Evolutionary conservation across 192 early-diverging fungal species (phyloP), one percentile per base, ranked within the genome.

Genomic region (Funneliformis geosporum): DNA sequence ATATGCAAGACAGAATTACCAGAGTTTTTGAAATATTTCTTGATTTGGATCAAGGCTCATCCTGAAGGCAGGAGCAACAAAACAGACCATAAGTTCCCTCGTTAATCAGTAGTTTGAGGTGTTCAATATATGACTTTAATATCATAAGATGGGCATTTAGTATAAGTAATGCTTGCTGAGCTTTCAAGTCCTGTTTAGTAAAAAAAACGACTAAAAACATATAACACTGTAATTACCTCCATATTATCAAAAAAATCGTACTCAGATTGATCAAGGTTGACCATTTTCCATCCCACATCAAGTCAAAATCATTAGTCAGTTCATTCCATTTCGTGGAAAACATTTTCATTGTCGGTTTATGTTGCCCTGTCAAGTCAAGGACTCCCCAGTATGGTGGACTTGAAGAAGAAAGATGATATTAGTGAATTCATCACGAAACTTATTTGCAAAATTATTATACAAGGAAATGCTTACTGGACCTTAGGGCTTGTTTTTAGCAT

Each of bases 21-120:
- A 74, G 55, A 21, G 50, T 74, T 74, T 75, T 75, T 16, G 47
- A 60, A 75, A 75, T 50, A 60, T 75, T 33, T 74, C 73, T 38
- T 74, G 73, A 74, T 74, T 74, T 55, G 6, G 73, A 43, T 75
- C 73, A 4, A 75, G 12, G 59, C 73, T 75, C 73, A 75, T 60
- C 2, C 33, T 55, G 18, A 75, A 75, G 33, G 55, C 73, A 74
- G 73, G 55, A 11, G 50, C 55, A 2, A 74, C 33, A 59, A 74
- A 42, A 5, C 25, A 11, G 14, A 60, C 60, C 73, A 75, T 75
- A 60, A 75, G 73, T 27, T 18, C 46, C 21, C 25, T 75, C 73
- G 21, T 75, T 75, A 38, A 75, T 60, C 14, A 27, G 73, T 8
- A 75, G 23, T 75, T 75, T 75, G 5, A 75, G 23, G 33, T 75